Evolutionary conservation across 345 rosid species (phyloP), one percentile per base, ranked within the genome.

Genomic region (Geranium brycei): DNA sequence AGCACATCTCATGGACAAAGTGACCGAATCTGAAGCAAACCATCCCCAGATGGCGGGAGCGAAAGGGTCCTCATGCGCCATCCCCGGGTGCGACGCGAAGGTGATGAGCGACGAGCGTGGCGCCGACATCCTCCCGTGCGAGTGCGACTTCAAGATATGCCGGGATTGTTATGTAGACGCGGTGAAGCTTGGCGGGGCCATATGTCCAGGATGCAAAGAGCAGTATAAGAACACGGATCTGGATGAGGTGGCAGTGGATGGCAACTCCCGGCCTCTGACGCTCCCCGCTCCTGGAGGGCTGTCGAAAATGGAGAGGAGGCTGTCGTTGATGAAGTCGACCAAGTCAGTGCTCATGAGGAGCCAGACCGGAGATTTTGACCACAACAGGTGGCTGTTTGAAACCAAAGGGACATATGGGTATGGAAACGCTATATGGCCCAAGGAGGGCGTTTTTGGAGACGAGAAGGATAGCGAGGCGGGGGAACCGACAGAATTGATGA

Each of bases 21-120:
- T 91, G 69, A 87, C 77, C 17, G 98, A 91, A 17, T 89, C 89
- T n/a, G 95, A 92, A 73, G 72, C 95, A 5, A 86, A 56, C 70
- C 98, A 92, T 76, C 98, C 98, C 1, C 98, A 92, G 62, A 92
- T 92, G 98, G 98, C 96, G 62, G 98, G 98, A 10, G 81, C 87
- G 8, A 92, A 87, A 75, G 98, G 96, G 14, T 89, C 98, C 0
- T 87, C 93, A 2, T 92, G 96, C 68, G 83, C 98, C 0, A 75
- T 92, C 71, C 95, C 84, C 18, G 96, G 96, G 16, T 92, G 98
- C 64, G 98, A 92, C 69, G 95, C 87, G 10, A 92, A 92, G 74
- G 89, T 92, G 59, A 92, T 92, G 98, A 87, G 84, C 30, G 95
- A 92, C 68, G 93, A 71, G 74, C 88, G 96, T n/a, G 95, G 97